These are phyloP conservation scores for Mucor velutinosus DNA, from an alignment of 371 early-diverging fungal species.

Conservation along the genomic window DNA sequence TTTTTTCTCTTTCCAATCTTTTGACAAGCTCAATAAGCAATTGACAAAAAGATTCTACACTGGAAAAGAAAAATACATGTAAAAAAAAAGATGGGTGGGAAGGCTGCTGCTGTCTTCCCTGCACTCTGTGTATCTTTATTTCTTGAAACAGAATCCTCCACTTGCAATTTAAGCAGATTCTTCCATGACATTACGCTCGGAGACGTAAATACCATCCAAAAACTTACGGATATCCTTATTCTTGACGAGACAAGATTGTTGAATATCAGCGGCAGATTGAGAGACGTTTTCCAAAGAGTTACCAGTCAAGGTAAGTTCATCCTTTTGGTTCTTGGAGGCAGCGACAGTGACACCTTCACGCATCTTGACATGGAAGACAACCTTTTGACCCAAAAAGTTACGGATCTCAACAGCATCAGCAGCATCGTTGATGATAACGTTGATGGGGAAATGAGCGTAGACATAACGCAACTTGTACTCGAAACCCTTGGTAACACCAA, in stretches of 20 bases:
- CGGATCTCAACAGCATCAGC: constrained; percentile 94
- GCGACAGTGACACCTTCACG: constrained; percentile 90
- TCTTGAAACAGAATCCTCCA: constrained; percentile 2
- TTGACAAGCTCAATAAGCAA: constrained; percentile 14
- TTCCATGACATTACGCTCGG: constrained; percentile 65
- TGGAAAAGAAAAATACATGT: neutral
- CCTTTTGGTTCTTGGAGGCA: constrained; percentile 91
- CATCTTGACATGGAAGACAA: constrained; percentile 88
- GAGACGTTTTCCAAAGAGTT: constrained; percentile 98
- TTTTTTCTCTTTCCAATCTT: constrained; percentile 11
- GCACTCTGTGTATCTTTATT: constrained; percentile 53
- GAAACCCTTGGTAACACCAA: constrained; percentile 99
- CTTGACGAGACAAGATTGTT: constrained; percentile 78
- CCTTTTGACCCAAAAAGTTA: constrained; percentile 99
- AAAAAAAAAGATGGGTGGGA: constrained; percentile 47
- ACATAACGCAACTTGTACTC: constrained; percentile 99
- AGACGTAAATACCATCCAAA: constrained; percentile 99
- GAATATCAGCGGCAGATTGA: constrained; percentile 90
- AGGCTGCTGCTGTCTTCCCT: constrained; percentile 50
- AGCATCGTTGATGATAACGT: constrained; percentile 88
- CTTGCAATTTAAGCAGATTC: constrained; percentile 24
- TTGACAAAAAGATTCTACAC: neutral
- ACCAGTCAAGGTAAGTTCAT: constrained; percentile 95
- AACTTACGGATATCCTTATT: constrained; percentile 99
- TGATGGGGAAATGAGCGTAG: constrained; percentile 99